These are phyloP conservation scores for Debaryomyces prosopidis DNA, from an alignment of 805 yeast species.

Conservation along the genomic window DNA sequence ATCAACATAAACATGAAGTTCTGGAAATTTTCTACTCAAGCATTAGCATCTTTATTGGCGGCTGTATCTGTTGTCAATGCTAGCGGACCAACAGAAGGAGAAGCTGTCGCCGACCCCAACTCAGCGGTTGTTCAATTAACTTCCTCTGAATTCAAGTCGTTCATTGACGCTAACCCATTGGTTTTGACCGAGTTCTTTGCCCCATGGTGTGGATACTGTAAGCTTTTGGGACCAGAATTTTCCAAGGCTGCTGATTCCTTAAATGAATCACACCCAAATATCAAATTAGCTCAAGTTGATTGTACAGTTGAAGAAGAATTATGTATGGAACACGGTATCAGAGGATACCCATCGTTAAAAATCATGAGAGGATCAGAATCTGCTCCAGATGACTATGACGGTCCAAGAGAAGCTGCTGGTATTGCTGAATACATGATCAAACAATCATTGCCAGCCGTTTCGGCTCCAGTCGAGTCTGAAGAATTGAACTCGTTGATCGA, in stretches of 20 bases:
- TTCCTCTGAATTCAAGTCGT: slow-evolving; percentile 61
- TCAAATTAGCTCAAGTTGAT: slow-evolving; percentile 80
- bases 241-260: slow-evolving; percentile 68
- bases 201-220: slow-evolving; percentile 99
- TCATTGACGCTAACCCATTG: slow-evolving; percentile 69
- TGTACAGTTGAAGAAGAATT: slow-evolving; percentile 77
- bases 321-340: slow-evolving; percentile 65
- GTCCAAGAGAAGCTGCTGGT: slow-evolving; percentile 80
- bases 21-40: slow-evolving; percentile 39
- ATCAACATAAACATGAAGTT: slow-evolving; percentile 32
- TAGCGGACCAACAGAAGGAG: slow-evolving; percentile 46
- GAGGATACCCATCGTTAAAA: slow-evolving; percentile 85
- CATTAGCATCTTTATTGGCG: slow-evolving; percentile 38
- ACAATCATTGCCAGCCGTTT: slow-evolving; percentile 73
- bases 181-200: slow-evolving; percentile 88
- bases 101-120: slow-evolving; percentile 75
- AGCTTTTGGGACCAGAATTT: slow-evolving; percentile 80
- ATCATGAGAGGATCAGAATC: slow-evolving; percentile 57
- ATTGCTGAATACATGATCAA: slow-evolving; percentile 79
- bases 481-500: slow-evolving; percentile 52
- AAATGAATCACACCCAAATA: slow-evolving; percentile 50
- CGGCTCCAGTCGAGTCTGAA: slow-evolving; percentile 42
- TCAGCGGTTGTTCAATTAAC: slow-evolving; percentile 86
- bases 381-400: slow-evolving; percentile 66
- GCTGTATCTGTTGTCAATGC: slow-evolving; percentile 34